Percentiles rank a stretch among this genome's conserved stretches.
phyloP scores from a whole-genome alignment of 208 protist genomes.

The Crithidia mellificae region DNA sequence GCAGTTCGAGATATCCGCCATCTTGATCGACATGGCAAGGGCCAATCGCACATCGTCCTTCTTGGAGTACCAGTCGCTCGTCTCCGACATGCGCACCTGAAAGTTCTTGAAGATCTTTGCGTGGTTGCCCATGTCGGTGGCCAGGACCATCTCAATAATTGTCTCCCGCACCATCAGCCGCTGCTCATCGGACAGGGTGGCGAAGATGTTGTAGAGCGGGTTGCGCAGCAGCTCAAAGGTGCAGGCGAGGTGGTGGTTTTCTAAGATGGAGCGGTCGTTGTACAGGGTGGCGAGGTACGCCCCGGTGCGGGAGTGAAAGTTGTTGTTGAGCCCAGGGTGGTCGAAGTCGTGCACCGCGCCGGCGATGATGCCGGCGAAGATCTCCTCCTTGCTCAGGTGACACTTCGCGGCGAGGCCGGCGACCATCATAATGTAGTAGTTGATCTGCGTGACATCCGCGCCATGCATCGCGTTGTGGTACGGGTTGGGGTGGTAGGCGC shows the following conservation, averaged over 20 bases:
- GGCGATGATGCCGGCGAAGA: constrained; percentile 88
- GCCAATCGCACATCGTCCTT: constrained; percentile 89
- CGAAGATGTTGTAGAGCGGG: constrained; percentile 85
- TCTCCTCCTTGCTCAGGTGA: constrained; percentile 84
- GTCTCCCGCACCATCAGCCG: constrained; percentile 79
- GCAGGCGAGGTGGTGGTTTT: constrained; percentile 93
- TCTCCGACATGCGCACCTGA: constrained; percentile 70
- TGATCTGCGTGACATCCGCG: constrained; percentile 92
- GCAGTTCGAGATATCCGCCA: constrained; percentile 95
- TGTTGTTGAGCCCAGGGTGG: constrained; percentile 97
- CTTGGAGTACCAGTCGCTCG: constrained; percentile 69
- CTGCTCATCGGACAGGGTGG: constrained; percentile 74
- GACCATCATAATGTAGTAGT: constrained; percentile 92
- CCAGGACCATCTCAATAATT: constrained; percentile 92
- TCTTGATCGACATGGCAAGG: constrained; percentile 93
- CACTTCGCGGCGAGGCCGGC: constrained; percentile 73
- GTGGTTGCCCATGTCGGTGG: constrained; percentile 95
- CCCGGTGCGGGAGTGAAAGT: constrained; percentile 93
- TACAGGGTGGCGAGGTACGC: constrained; percentile 92
- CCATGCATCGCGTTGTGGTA: constrained; percentile 94
- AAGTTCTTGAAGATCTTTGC: constrained; percentile 88
- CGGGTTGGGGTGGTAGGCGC: constrained; percentile 88
- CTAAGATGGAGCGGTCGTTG: constrained; percentile 93
- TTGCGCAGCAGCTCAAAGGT: constrained; percentile 86
- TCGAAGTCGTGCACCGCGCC: constrained; percentile 96